Conservation (phyloP, 495 filamentous ascomycete species). For the Acidomyces sp. region DNA sequence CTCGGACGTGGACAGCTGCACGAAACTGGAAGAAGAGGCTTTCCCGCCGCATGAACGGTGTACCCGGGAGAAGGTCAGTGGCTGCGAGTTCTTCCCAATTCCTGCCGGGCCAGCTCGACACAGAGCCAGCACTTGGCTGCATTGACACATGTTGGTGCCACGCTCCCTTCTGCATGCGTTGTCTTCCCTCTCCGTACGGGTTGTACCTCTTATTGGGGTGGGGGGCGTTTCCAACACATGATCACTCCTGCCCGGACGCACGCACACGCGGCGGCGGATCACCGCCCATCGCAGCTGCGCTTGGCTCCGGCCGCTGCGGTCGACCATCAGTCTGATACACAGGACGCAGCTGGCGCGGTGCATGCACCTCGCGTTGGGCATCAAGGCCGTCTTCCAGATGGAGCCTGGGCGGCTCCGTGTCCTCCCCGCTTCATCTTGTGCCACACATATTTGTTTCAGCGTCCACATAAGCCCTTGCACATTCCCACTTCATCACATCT, state of each 20-base stretch:
- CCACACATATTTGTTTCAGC: no score
- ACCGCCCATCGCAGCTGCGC: neutral
- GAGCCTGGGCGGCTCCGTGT: no score
- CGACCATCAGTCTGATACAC: no score
- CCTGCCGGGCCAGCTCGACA: neutral
- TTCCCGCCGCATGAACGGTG: slow-evolving; percentile 63
- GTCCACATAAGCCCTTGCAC: slow-evolving; percentile 1
- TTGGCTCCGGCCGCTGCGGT: no score
- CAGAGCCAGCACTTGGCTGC: neutral
- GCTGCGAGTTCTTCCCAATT: neutral
- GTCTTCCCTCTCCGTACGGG: slow-evolving; percentile 1
- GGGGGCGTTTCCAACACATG: no score
- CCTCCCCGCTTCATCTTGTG: no score
- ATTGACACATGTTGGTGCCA: slow-evolving; percentile 1
- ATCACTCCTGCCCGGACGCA: no score
- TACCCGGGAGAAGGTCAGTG: slow-evolving; percentile 63
- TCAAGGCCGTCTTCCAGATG: no score
- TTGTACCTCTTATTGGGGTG: neutral
- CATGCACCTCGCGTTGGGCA: slow-evolving; percentile 9
- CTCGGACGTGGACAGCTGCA: slow-evolving; percentile 63
- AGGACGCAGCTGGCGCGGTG: neutral
- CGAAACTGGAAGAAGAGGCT: slow-evolving; percentile 58
- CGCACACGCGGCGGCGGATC: neutral
- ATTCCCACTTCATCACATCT: slow-evolving; percentile 1
- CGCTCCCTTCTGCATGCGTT: slow-evolving; percentile 8